Evolutionary conservation across 1,284 basidiomycete species (phyloP), one percentile per base, ranked within the genome.

Genomic region (Trametes hirsuta): DNA sequence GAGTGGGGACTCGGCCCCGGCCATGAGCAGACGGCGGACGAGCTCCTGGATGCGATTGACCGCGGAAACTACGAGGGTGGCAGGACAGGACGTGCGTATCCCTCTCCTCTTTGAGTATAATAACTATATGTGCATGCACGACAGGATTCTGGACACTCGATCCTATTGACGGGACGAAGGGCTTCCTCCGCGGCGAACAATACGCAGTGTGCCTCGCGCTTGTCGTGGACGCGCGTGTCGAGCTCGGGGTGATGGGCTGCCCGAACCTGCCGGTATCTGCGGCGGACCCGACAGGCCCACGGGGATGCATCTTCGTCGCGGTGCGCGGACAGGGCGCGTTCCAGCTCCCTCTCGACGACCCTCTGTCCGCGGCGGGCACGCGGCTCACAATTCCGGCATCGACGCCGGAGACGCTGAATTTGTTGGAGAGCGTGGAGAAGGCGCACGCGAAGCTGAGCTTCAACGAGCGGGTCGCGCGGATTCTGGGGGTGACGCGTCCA

Each of bases 151-250:
- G 94, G 94, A 92, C 93, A 0, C 86, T 96, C 47, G 94, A 97
- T 74, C 94, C 94, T 24, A 95, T 96, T 66, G 94, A 96, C 70
- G 94, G 94, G 9, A 95, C 93, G 21, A 96, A 96, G 73, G 95
- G 97, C 2, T 99, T 99, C 81, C 83, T 99, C 44, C 88, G 97
- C 22, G 95, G 95, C 10, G 96, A 94, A 57, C 97, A 99, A 75
- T 99, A 97, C 71, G 97, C 97, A 5, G 94, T 99, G 30, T 99
- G 97, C 76, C 81, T 99, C 34, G 93, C 95, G 0, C 83, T 99
- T 61, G 86, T 99, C 68, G 84, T 95, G 57, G 88, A 98, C 68
- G 86, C 93, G 0, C 74, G 88, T 59, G 94, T 97, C 42, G 82
- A 94, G 70, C 81, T 98, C 12, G 96, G 95, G 21, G 89, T 97